A percentile compares a stretch with the other conserved stretches of the same genome.
Conservation (phyloP, 2,329 filamentous ascomycete genomes). For the Aspergillus thermomutatus region DNA sequence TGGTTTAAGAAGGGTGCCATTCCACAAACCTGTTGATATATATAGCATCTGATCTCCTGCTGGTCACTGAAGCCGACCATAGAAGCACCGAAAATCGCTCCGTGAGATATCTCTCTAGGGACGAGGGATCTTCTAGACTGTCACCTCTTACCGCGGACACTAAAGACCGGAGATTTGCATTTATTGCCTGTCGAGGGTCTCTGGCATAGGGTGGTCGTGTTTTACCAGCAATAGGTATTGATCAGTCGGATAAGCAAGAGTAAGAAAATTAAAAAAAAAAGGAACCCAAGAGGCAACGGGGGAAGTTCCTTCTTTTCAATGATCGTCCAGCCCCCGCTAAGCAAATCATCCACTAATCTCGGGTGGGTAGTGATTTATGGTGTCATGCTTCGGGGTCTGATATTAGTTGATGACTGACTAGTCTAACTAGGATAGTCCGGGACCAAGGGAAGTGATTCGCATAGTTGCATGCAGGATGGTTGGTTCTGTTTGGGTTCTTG, state of each 20-base stretch:
- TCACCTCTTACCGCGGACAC: neutral
- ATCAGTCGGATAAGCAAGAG: neutral
- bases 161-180: neutral
- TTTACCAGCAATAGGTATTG: neutral
- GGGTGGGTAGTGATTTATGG: neutral
- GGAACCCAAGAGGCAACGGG: neutral
- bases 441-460: neutral
- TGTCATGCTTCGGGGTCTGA: neutral
- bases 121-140: no score
- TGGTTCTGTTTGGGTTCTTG: neutral
- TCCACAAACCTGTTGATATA: neutral
- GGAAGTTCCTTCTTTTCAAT: neutral
- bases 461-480: neutral
- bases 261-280: neutral
- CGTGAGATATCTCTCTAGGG: neutral
- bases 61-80: neutral
- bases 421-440: neutral
- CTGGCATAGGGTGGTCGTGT: neutral
- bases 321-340: neutral
- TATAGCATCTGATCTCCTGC: neutral
- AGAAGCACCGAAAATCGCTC: neutral
- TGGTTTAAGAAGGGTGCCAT: neutral
- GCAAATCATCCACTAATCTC: neutral
- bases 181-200: neutral
- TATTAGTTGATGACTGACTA: neutral